Conservation (phyloP, 1,284 basidiomycete species). For the Pascua guehoae region DNA sequence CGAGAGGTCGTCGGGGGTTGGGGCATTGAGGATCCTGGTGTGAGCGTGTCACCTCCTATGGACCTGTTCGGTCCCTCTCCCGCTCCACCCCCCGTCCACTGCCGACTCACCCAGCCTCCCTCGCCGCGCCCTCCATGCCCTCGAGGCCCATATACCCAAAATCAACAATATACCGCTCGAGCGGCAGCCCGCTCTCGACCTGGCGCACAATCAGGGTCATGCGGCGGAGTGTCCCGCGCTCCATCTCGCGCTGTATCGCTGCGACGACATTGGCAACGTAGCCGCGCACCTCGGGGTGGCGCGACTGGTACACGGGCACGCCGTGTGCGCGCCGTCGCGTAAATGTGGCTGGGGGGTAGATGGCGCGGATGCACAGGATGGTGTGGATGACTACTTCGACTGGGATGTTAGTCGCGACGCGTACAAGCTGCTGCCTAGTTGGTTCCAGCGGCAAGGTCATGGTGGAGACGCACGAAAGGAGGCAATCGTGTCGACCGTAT, state of each 20-base stretch:
- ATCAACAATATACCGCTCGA: slow-evolving; percentile 63
- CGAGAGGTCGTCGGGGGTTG: slow-evolving; percentile 55
- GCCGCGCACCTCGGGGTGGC: slow-evolving; percentile 78
- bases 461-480: slow-evolving; percentile 33
- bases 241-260: slow-evolving; percentile 69
- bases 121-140: slow-evolving; percentile 62
- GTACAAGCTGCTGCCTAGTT: neutral
- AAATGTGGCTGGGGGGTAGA: slow-evolving; percentile 87
- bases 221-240: slow-evolving; percentile 26
- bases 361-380: slow-evolving; percentile 80
- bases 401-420: slow-evolving; percentile 44
- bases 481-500: slow-evolving; percentile 37
- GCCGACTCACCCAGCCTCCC: slow-evolving; percentile 45
- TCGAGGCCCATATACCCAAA: slow-evolving; percentile 64
- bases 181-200: slow-evolving; percentile 56
- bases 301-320: slow-evolving; percentile 83
- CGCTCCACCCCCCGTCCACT: neutral
- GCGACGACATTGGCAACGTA: slow-evolving; percentile 80
- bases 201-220: slow-evolving; percentile 66
- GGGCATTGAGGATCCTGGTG: slow-evolving; percentile 17
- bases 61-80: no score
- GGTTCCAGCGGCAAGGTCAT: no score
- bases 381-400: slow-evolving; percentile 91
- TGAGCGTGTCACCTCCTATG: no score
- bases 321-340: slow-evolving; percentile 81